Evolutionary conservation across 306 rosid species (phyloP).

Genomic region (Abrus precatorius): DNA sequence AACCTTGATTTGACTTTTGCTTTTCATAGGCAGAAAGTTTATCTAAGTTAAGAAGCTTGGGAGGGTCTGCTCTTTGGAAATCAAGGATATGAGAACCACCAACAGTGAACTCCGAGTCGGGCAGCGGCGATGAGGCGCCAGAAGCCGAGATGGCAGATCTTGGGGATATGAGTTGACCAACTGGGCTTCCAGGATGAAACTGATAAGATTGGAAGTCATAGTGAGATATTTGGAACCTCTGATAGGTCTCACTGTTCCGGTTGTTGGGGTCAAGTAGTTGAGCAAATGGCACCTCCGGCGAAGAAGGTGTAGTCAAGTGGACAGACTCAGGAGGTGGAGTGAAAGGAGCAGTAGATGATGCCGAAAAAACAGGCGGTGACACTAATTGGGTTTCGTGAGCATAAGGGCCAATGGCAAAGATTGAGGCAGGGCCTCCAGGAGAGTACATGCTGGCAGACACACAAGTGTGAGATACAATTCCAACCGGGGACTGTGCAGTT

Average conservation of each 20-base stretch:
- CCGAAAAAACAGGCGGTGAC: constrained; percentile 94
- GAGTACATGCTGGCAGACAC: constrained; percentile 90
- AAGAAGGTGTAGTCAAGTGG: constrained; percentile 93
- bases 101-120: constrained; percentile 65
- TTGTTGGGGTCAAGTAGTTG: constrained; percentile 74
- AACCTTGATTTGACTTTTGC: constrained; percentile 56
- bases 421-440: constrained; percentile 90
- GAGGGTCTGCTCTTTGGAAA: constrained; percentile 65
- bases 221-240: constrained; percentile 72
- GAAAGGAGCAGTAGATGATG: constrained; percentile 95
- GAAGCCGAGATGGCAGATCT: constrained; percentile 88
- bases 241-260: constrained; percentile 62
- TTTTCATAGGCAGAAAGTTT: constrained; percentile 63
- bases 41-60: constrained; percentile 74
- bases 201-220: constrained; percentile 89
- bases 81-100: constrained; percentile 59
- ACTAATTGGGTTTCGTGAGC: constrained; percentile 91
- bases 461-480: constrained; percentile 60
- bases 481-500: constrained; percentile 77
- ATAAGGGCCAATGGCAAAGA: constrained; percentile 93
- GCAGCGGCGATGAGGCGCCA: constrained; percentile 86
- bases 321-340: constrained; percentile 94
- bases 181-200: constrained; percentile 93
- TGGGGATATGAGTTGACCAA: constrained; percentile 91
- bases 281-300: constrained; percentile 99